Percentiles rank a stretch among this genome's conserved stretches.
Conservation (phyloP, 202 grass and related monocot genomes). For the Carex sylvatica region DNA sequence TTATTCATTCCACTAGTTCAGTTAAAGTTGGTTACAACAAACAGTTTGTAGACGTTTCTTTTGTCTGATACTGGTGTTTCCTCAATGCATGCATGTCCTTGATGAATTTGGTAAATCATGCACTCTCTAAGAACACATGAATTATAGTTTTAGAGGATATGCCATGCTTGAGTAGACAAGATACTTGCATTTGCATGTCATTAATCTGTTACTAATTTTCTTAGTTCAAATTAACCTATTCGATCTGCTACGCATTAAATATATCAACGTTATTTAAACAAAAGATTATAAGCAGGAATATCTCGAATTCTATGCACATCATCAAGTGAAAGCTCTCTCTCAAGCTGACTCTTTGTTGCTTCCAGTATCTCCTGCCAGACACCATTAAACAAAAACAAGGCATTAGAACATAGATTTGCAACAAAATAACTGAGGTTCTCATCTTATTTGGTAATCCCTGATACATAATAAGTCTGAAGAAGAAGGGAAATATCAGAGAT, state of each 20-base stretch:
- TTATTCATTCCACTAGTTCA: no score
- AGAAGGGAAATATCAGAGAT: neutral
- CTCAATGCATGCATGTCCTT: no score
- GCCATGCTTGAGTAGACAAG: neutral
- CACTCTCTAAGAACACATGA: neutral
- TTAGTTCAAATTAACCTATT: neutral
- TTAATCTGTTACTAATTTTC: neutral
- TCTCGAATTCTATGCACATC: slow-evolving; percentile 70
- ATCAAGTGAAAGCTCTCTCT: slow-evolving; percentile 80
- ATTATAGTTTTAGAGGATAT: neutral
- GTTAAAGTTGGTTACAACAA: no score
- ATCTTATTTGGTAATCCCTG: neutral
- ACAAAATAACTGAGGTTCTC: neutral
- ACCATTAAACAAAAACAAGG: neutral
- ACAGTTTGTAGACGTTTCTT: no score
- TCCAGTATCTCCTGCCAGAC: slow-evolving; percentile 61
- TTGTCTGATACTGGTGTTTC: no score
- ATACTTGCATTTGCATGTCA: slow-evolving; percentile 1
- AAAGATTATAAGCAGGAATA: slow-evolving; percentile 81
- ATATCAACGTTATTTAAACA: slow-evolving; percentile 48
- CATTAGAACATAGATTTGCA: neutral
- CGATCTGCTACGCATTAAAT: neutral
- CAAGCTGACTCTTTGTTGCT: slow-evolving; percentile 76
- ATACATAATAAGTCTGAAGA: neutral
- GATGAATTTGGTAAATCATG: neutral